Base-by-base conservation (phyloP, 31 red algal species). In the Odonthalia washingtoniensis region DNA sequence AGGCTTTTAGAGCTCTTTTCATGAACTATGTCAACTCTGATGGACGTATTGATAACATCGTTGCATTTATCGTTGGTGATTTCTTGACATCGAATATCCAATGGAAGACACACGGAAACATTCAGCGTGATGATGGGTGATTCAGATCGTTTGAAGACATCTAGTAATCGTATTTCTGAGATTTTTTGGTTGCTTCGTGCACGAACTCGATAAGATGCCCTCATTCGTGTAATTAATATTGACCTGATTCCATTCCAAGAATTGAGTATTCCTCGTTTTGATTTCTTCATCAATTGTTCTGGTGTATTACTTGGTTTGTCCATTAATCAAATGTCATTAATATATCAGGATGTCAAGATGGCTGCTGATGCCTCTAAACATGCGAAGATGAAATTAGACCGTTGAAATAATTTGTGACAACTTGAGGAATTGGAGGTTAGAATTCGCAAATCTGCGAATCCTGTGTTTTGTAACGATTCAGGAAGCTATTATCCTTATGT, bases 291-390 rank as follows among this genome's bases (percentile, higher is more conserved):
- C 1, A 99, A 96, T 61, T 96, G 94, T 72, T 96, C 94, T 17
- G 97, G 97, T 27, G 94, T 99, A 45, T 99, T 99, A 83, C 92
- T 94, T 62, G 97, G 96, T 65, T 86, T 99, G 85, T 96, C 96
- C 63, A 99, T 99, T 64, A 99, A 99, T 78, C 97, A 99, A 49
- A 99, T 99, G 97, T 91, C 91, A 21, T 49, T 99, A 6, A 89
- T 99, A 76, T 94, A 99, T 78, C 86, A 93, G 62, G 97, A 87
- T 4, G 80, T 99, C 67, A 99, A 99, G 82, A 91, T 99, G 97
- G 97, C 94, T 46, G 97, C 97, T 1, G 97, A 99, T 49, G 91
- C 89, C 12, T 88, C 96, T 31, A 94, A 99, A 60, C 78, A 95
- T 14, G 65, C 84, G 5, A 83, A 85, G 75, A 90, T 93, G 83